Base-by-base conservation (phyloP, 345 rosid genomes). In the Arabis hirsuta region DNA sequence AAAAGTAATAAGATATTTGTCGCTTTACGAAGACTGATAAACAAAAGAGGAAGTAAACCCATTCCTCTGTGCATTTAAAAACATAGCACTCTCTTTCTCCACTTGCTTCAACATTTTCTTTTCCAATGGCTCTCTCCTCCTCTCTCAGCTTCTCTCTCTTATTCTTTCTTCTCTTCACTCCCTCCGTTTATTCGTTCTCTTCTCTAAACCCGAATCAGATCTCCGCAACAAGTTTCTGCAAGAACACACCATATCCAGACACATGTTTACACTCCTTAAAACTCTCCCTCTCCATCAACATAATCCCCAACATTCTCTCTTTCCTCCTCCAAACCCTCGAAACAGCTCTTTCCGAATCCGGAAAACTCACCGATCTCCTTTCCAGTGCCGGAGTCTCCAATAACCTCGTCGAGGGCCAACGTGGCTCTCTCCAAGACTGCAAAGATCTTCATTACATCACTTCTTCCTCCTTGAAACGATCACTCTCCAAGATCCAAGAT, bases 371-470 rank as follows among this genome's bases (percentile, higher is more conserved):
- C 4, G 47, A 55, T 73, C 69, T 93, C n/a, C 74, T 90, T 59
- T 73, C 78, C 5, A 52, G 5, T 3, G 82, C 79, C 3, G 78
- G 73, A 3, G 55, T 13, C n/a, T 62, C 75, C 29, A 57, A 77
- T 11, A 81, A 76, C 43, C 73, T 93, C 57, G 45, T 82, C 1
- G 95, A 90, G 43, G 82, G 79, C 32, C 95, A 91, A 43, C 92
- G 73, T 77, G 96, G 97, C n/a, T 76, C 92, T 20, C 75, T 89
- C 66, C 91, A 81, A 67, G 96, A 91, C 52, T 91, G 97, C 73
- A 71, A 55, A 76, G 97, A 94, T 13, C 97, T 94, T 50, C 92
- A 91, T 72, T 86, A 85, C 34, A 87, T 86, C 50, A 90, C 97
- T 19, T 24, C 86, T 2, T 73, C 82, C 16, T 72, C 81, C 42